Evolutionary conservation across 1,139 yeast species (phyloP).

Genomic region (Geotrichum europaeum): DNA sequence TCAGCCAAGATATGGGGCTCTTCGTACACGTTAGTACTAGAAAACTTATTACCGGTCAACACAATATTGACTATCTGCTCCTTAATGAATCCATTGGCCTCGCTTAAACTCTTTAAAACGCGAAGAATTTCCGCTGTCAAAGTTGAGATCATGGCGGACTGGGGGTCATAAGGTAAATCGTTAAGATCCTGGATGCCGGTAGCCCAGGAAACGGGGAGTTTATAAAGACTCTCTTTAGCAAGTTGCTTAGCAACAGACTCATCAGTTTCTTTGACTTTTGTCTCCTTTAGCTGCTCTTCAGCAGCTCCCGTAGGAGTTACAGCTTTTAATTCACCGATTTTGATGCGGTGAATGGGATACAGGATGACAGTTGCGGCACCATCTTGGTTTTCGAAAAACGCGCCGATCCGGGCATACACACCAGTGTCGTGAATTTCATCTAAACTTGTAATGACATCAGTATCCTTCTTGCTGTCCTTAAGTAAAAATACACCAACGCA

Average conservation of each 20-base stretch:
- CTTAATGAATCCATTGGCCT: conserved; percentile 52
- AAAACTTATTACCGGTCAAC: conserved; percentile 17
- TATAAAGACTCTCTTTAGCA: conserved; percentile 26
- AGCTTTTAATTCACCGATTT: conserved; percentile 52
- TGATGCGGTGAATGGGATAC: conserved; percentile 77
- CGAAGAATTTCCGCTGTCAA: conserved; percentile 61
- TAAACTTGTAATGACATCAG: conserved; percentile 59
- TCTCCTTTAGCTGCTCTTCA: not conserved
- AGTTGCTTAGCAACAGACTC: conserved; percentile 3
- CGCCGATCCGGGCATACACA: conserved; percentile 69
- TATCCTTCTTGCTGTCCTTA: conserved; percentile 63
- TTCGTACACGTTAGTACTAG: conserved; percentile 58
- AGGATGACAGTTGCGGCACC: conserved; percentile 45
- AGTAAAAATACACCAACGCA: conserved; percentile 79
- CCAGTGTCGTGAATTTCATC: conserved; percentile 74
- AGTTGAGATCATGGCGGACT: conserved; percentile 70
- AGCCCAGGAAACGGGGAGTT: conserved; percentile 53
- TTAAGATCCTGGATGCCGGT: conserved; percentile 46
- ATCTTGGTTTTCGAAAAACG: conserved; percentile 34
- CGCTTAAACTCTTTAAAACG: conserved; percentile 56
- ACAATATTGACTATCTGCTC: conserved; percentile 57
- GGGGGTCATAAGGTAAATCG: conserved; percentile 70
- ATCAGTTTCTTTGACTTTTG: not conserved
- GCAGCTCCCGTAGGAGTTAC: conserved; percentile 17
- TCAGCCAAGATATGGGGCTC: conserved; percentile 72